Conservation (phyloP, 164 flowering plant genomes). For the Warburgia ugandensis region DNA sequence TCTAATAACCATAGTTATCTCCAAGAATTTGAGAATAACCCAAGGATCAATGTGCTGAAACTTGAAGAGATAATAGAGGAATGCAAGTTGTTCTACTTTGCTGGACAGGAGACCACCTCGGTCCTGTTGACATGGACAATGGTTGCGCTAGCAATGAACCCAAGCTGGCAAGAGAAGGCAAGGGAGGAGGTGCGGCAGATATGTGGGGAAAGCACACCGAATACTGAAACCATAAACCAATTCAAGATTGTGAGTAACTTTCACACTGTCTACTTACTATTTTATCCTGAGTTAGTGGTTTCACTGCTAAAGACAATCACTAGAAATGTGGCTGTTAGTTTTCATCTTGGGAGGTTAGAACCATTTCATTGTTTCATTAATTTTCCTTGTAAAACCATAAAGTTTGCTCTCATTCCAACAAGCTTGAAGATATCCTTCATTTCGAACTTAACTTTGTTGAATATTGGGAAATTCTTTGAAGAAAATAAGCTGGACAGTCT, state of each 20-base stretch:
- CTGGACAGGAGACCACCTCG: constrained; percentile 20
- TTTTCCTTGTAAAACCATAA: no score
- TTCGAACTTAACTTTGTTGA: no score
- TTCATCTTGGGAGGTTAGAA: no score
- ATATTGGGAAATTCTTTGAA: no score
- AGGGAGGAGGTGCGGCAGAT: constrained; percentile 14
- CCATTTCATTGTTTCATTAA: no score
- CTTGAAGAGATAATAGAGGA: constrained; percentile 28
- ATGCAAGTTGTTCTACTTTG: constrained; percentile 28
- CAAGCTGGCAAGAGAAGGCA: constrained; percentile 14
- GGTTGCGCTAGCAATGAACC: constrained; percentile 13
- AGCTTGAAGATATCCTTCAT: no score
- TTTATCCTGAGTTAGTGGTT: no score
- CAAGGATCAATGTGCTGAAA: constrained; percentile 6
- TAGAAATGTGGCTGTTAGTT: no score
- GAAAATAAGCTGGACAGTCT: no score
- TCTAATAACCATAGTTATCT: constrained; percentile 4
- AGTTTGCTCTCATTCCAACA: no score
- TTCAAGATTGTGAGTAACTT: constrained; percentile 23
- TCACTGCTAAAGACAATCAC: no score
- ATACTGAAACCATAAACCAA: constrained; percentile 9
- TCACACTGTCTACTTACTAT: no score
- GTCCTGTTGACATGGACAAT: constrained; percentile 17
- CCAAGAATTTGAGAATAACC: constrained; percentile 1
- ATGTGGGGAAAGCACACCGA: constrained; percentile 11